Evolutionary conservation across 305 asterid species (phyloP), one percentile per base, ranked within the genome.

Genomic region (Fraxinus sp.): DNA sequence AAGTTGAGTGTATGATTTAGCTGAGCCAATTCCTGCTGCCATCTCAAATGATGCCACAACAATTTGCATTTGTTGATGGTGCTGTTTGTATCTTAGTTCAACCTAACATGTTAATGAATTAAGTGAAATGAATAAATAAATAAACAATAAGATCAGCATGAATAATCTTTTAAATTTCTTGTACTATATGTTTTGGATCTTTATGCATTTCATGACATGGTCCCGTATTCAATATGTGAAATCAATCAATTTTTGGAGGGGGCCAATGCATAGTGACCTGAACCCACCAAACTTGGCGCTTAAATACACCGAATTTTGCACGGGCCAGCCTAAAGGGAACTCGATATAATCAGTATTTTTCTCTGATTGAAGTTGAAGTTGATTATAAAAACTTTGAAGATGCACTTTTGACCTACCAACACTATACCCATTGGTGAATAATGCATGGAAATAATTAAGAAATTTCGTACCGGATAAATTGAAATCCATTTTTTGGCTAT

Each of bases 61-160:
- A 24, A 88, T 84, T 68, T 91, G 94, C 94, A 91, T 93, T 78
- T 93, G 92, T 24, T 90, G 89, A 64, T 90, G 88, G 82, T 93
- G 91, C 36, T 90, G 92, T 62, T 88, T 83, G 89, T 86, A 91
- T 75, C 95, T 88, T 82, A 87, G 92, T 77, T 93, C 97, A 87
- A 93, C 97, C 97, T 93, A 43, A 20, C n/a, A 70, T 49, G 0
- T 24, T 6, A 46, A 79, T 2, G 18, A 64, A 24, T 66, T 7
- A 66, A 4, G 11, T 20, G 5, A 16, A 79, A 10, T 5, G 10
- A 59, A 36, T 36, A 9, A 64, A 5, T 2, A 70, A 49, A 32
- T 18, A 4, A 49, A 18, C n/a, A 13, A 46, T 46, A 46, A 46
- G 55, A 46, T 46, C 55, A 46, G 55, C 55, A 11, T 46, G 55